These are phyloP conservation scores for Psidium friedrichsthalianum DNA, from an alignment of 345 rosid species.

Conservation along the genomic window DNA sequence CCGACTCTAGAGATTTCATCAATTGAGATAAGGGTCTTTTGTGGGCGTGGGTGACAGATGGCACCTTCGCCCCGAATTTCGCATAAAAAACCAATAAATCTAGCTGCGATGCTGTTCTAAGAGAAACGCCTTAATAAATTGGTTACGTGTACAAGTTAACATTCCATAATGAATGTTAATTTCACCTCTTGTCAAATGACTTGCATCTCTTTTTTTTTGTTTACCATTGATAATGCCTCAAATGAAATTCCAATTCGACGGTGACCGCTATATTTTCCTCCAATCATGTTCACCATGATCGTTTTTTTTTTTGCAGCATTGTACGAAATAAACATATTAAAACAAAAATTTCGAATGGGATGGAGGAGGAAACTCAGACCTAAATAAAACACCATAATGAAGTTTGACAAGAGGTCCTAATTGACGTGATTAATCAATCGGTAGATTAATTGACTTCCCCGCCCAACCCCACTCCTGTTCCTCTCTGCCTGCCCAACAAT, in stretches of 20 bases:
- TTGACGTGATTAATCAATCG: neutral
- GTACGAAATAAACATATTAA: neutral
- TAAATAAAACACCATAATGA: neutral
- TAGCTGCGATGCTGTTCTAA: neutral
- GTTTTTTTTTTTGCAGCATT: neutral
- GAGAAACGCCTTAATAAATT: neutral
- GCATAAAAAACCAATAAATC: too few species aligned
- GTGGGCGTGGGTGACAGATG: accelerated
- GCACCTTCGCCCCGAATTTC: too few species aligned
- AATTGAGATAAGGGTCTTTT: neutral
- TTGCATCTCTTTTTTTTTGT: neutral
- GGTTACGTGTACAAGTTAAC: too few species aligned
- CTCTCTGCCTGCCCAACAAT: too few species aligned
- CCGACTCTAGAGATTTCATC: neutral
- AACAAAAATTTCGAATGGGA: neutral
- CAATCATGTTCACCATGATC: neutral
- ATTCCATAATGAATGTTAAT: neutral
- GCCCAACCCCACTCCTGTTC: neutral
- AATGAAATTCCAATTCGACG: neutral
- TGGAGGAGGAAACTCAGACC: neutral
- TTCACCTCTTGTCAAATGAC: neutral
- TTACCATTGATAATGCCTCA: accelerated
- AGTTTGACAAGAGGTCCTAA: neutral
- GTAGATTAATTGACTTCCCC: neutral
- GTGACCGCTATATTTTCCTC: neutral